Percentiles rank a stretch among this genome's conserved stretches.
phyloP scores from a whole-genome alignment of 495 filamentous ascomycete genomes.

The Lasiosphaeria miniovina region DNA sequence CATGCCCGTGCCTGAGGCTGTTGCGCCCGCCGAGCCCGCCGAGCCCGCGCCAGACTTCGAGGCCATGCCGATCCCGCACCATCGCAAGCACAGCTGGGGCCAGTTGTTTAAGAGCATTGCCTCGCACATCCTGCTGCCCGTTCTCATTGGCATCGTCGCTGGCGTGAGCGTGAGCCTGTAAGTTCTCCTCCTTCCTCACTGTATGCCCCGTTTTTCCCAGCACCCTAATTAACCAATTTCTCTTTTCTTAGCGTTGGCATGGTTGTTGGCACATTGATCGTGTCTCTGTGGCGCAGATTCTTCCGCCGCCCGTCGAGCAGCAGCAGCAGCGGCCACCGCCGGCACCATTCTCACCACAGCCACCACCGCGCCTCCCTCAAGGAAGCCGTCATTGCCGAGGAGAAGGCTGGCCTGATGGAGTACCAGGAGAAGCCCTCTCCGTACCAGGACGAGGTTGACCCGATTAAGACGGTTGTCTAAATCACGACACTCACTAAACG shows the following conservation, averaged over 20 bases:
- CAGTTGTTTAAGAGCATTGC: conserved; percentile 45
- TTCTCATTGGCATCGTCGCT: conserved; percentile 50
- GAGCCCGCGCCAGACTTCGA: conserved; percentile 22
- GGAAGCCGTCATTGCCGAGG: conserved; percentile 31
- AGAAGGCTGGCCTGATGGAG: conserved; percentile 45
- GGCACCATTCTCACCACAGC: conserved; percentile 30
- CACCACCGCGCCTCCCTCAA: conserved; percentile 29
- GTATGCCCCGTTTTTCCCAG: neutral
- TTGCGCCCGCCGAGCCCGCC: conserved; percentile 1
- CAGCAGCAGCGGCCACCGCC: conserved; percentile 23
- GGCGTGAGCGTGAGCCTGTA: conserved; percentile 53
- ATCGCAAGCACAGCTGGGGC: conserved; percentile 36
- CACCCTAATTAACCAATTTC: conserved; percentile 1
- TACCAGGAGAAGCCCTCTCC: conserved; percentile 39
- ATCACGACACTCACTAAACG: neutral
- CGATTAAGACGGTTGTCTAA: conserved; percentile 22
- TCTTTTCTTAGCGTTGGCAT: conserved; percentile 43
- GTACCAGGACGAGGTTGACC: conserved; percentile 29
- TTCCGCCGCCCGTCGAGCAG: conserved; percentile 19
- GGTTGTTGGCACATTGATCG: conserved; percentile 46
- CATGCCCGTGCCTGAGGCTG: neutral
- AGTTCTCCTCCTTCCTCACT: conserved; percentile 18
- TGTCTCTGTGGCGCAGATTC: conserved; percentile 44
- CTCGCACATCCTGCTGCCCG: conserved; percentile 49
- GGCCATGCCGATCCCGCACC: conserved; percentile 2